Evolutionary conservation across 208 protist species (phyloP), one percentile per base, ranked within the genome.

Genomic region (Leishmania tarentolae): DNA sequence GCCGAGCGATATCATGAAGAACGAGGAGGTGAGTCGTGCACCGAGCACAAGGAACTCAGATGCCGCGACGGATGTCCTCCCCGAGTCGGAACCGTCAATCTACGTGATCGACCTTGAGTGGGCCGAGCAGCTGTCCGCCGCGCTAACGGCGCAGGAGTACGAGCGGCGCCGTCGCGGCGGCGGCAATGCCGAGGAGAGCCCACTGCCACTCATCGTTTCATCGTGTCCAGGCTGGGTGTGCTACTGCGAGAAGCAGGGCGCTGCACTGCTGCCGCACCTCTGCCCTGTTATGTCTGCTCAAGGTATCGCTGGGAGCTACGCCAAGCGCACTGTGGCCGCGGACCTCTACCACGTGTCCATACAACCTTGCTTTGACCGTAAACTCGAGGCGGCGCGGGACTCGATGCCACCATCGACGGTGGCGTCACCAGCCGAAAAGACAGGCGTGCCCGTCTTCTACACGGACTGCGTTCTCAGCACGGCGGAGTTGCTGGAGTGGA

Each of bases 321-420:
- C 98, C 56, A 92, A 98, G 77, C 91, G 82, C 40, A 52, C 47
- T 0, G 28, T 83, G 2, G 47, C 56, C 13, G 72, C 75, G 5
- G 65, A 77, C 5, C 47, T 96, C 37, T 99, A 97, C 82, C 98
- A 99, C 83, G 86, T 99, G 7, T 97, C 98, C 15, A 88, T 99
- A 17, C 99, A 99, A 94, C 98, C 99, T 3, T 99, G 99, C 90
- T 99, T 97, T 86, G 99, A 99, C 87, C 98, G 99, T 66, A 99
- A 99, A 88, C 87, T 99, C 21, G 99, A 99, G 87, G 99, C 99
- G 1, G 97, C 96, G 11, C 83, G 99, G 21, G 83, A 95, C 53
- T 93, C 97, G 66, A 79, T 87, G 66, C 44, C 57, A 37, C 13
- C 31, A 19, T 13, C n/a, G 59, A 19, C 66, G 17, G 46, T n/a